Conservation (phyloP, 441 rosid species). For the Corymbia citriodora region DNA sequence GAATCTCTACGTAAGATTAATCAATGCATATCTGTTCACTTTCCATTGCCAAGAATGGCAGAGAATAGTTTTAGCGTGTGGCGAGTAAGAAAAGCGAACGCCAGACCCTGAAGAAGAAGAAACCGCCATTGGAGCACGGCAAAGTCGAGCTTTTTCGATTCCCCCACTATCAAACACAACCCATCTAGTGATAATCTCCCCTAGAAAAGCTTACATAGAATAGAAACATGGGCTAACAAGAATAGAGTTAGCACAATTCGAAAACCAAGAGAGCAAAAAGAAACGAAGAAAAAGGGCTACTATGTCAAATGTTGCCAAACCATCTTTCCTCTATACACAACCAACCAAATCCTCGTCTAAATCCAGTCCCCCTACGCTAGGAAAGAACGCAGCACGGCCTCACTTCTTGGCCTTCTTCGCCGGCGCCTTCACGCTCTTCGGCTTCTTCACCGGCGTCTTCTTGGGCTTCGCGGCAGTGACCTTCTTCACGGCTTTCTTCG, state of each 20-base stretch:
- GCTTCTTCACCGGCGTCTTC: conserved; percentile 7
- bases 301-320: neutral
- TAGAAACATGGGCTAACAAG: neutral
- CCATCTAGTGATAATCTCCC: neutral
- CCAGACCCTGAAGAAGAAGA: neutral
- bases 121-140: neutral
- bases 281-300: neutral
- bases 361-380: neutral
- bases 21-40: neutral
- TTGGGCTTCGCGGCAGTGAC: neutral
- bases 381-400: neutral
- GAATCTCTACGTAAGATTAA: neutral
- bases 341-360: neutral
- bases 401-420: conserved; percentile 9
- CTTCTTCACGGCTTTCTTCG: neutral
- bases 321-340: neutral
- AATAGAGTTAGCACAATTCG: neutral
- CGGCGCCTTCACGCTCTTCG: conserved; percentile 11
- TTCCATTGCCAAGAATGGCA: neutral
- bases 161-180: neutral
- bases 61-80: too few relatives aligned
- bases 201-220: neutral
- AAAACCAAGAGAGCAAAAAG: neutral
- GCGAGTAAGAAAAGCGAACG: neutral
- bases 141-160: neutral